These are phyloP conservation scores for Globisporangium solare DNA, from an alignment of 352 stramenopile species.

Conservation along the genomic window DNA sequence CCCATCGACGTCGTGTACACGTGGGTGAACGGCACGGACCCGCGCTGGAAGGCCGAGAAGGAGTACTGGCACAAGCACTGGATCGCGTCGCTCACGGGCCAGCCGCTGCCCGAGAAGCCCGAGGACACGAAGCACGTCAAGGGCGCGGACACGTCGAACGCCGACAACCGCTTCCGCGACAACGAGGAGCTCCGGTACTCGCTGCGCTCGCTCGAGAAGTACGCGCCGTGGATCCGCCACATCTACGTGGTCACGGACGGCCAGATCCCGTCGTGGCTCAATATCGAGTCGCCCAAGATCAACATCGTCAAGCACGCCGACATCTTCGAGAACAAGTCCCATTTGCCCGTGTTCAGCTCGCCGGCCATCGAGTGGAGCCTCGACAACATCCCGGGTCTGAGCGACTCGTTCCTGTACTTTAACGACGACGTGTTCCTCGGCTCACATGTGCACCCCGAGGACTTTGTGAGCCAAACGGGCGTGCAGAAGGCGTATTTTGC, in stretches of 20 bases:
- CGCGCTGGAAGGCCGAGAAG: constrained; percentile 88
- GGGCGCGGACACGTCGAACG: constrained; percentile 66
- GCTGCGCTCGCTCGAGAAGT: constrained; percentile 91
- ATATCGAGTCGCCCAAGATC: constrained; percentile 77
- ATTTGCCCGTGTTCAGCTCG: constrained; percentile 93
- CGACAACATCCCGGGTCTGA: constrained; percentile 91
- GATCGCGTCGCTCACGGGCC: constrained; percentile 78
- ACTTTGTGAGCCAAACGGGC: constrained; percentile 87
- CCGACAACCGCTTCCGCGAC: constrained; percentile 92
- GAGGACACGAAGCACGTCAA: constrained; percentile 42
- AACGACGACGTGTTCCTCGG: constrained; percentile 96
- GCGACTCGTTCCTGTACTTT: constrained; percentile 94
- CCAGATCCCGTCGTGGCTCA: constrained; percentile 92
- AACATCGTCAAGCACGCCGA: constrained; percentile 86
- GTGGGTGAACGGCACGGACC: constrained; percentile 95
- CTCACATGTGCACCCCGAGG: constrained; percentile 78
- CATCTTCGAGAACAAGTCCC: constrained; percentile 88
- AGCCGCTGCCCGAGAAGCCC: constrained; percentile 57
- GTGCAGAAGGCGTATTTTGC: constrained; percentile 91
- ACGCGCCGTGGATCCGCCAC: constrained; percentile 93
- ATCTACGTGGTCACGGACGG: constrained; percentile 94
- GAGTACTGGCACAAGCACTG: constrained; percentile 88
- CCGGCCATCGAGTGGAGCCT: constrained; percentile 93
- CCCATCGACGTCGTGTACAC: constrained; percentile 96
- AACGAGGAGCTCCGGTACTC: constrained; percentile 93